Evolutionary conservation across 257 asterid species (phyloP).

Genomic region (Solanum appendiculatum): DNA sequence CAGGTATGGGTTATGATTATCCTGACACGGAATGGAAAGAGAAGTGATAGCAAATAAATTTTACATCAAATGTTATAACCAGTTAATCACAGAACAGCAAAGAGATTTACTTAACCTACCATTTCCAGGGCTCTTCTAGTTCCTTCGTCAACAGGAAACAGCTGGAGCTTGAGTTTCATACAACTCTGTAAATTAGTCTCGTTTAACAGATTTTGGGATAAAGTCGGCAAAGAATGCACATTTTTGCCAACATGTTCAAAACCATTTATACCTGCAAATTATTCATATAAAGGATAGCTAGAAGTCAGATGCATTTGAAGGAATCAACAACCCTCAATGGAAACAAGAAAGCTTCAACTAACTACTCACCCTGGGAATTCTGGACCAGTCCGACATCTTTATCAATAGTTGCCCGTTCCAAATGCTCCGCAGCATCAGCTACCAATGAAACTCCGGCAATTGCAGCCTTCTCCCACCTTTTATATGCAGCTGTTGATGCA

Average conservation of each 20-base stretch:
- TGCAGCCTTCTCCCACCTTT: slow-evolving; percentile 99
- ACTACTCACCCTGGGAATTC: slow-evolving; percentile 45
- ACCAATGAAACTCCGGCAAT: slow-evolving; percentile 98
- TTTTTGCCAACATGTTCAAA: slow-evolving; percentile 45
- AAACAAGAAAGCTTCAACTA: neutral
- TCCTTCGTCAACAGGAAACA: slow-evolving; percentile 83
- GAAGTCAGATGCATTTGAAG: neutral
- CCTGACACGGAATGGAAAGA: slow-evolving; percentile 28
- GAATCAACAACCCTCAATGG: neutral
- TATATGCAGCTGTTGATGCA: slow-evolving; percentile 75
- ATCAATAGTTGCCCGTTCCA: slow-evolving; percentile 69
- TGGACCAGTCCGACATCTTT: slow-evolving; percentile 44
- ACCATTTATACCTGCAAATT: slow-evolving; percentile 39
- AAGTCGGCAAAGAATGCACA: slow-evolving; percentile 20
- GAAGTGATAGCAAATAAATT: neutral
- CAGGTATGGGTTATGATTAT: slow-evolving; percentile 76
- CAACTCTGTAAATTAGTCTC: slow-evolving; percentile 41
- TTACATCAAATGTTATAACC: neutral
- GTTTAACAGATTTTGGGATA: slow-evolving; percentile 18
- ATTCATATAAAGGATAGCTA: neutral
- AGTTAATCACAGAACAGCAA: neutral
- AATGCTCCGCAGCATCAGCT: slow-evolving; percentile 99
- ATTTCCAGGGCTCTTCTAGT: slow-evolving; percentile 82
- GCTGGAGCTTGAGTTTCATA: slow-evolving; percentile 79
- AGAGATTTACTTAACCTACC: slow-evolving; percentile 30